Evolutionary conservation across 495 filamentous ascomycete species (phyloP).

Genomic region (Penicillium silybi): DNA sequence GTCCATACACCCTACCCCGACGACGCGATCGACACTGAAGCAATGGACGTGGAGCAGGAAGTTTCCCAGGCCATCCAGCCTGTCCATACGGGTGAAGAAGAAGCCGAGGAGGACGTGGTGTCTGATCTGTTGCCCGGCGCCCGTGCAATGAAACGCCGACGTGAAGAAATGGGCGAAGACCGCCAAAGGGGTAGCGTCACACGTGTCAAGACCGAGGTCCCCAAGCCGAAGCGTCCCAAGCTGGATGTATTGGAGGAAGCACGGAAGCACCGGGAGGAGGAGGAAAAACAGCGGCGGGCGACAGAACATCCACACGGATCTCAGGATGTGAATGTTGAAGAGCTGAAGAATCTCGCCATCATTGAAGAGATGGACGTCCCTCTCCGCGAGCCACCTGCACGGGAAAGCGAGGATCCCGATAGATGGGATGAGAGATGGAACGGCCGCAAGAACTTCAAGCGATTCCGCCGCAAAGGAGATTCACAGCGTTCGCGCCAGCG

Average conservation of each 20-base stretch:
- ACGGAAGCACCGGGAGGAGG: constrained; percentile 61
- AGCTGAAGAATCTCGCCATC: constrained; percentile 71
- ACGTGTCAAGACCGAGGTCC: constrained; percentile 18
- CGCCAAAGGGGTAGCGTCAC: constrained; percentile 6
- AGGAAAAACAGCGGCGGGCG: constrained; percentile 32
- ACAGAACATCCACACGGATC: constrained; percentile 50
- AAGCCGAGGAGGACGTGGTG: constrained; percentile 53
- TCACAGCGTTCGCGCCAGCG: constrained; percentile 37
- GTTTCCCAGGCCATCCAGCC: constrained; percentile 7
- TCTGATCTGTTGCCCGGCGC: constrained; percentile 67
- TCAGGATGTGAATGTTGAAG: constrained; percentile 58
- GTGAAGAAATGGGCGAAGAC: constrained; percentile 26
- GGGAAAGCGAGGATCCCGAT: constrained; percentile 45
- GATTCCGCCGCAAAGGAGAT: constrained; percentile 64
- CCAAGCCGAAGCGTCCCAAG: constrained; percentile 48
- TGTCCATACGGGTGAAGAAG: constrained; percentile 26
- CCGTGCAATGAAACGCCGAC: constrained; percentile 65
- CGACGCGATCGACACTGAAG: constrained; percentile 10
- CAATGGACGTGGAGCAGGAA: constrained; percentile 24
- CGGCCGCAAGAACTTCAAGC: constrained; percentile 95
- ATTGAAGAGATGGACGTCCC: constrained; percentile 75
- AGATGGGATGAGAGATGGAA: constrained; percentile 94
- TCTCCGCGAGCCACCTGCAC: constrained; percentile 9
- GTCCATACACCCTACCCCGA: constrained; percentile 25
- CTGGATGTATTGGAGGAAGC: constrained; percentile 68